These are phyloP conservation scores for Polyporus tsugae DNA, from an alignment of 1,284 basidiomycete species.

Conservation along the genomic window DNA sequence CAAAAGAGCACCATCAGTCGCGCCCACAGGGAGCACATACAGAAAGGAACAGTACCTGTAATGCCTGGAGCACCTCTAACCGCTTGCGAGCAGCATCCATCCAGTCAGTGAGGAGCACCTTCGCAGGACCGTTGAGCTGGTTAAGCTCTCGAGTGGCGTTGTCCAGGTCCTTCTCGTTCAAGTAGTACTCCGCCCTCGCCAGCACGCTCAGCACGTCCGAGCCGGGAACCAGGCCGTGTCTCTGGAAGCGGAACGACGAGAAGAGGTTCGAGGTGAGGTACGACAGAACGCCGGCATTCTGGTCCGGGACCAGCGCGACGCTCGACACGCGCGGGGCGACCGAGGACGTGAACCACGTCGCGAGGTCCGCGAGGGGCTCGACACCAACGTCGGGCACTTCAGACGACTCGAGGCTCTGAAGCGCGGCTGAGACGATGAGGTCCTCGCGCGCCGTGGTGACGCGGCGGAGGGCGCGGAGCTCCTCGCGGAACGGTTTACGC, in stretches of 20 bases:
- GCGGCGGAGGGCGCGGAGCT: constrained; percentile 85
- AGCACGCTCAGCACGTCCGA: constrained; percentile 88
- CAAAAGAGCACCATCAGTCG: constrained; percentile 18
- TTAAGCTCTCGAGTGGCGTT: constrained; percentile 93
- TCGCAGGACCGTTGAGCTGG: constrained; percentile 88
- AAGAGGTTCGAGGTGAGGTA: constrained; percentile 86
- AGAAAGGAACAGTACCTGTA: constrained; percentile 68
- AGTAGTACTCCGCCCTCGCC: constrained; percentile 88
- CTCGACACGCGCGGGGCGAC: constrained; percentile 88
- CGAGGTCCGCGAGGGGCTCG: constrained; percentile 89
- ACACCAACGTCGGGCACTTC: constrained; percentile 88
- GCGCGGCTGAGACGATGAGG: constrained; percentile 69
- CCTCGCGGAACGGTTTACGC: constrained; percentile 87
- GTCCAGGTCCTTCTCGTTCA: constrained; percentile 95
- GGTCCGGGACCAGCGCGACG: constrained; percentile 91
- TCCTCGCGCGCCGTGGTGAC: constrained; percentile 78
- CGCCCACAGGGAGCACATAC: neutral
- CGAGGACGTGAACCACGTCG: constrained; percentile 88
- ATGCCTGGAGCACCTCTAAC: constrained; percentile 92
- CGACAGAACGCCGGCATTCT: constrained; percentile 87
- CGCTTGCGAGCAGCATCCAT: constrained; percentile 88
- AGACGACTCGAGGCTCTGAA: constrained; percentile 78
- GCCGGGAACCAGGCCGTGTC: constrained; percentile 80
- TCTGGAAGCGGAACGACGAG: constrained; percentile 81
- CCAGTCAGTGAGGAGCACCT: constrained; percentile 89